Conservation (phyloP, 805 yeast species). For the Candida sakaeoensis region DNA sequence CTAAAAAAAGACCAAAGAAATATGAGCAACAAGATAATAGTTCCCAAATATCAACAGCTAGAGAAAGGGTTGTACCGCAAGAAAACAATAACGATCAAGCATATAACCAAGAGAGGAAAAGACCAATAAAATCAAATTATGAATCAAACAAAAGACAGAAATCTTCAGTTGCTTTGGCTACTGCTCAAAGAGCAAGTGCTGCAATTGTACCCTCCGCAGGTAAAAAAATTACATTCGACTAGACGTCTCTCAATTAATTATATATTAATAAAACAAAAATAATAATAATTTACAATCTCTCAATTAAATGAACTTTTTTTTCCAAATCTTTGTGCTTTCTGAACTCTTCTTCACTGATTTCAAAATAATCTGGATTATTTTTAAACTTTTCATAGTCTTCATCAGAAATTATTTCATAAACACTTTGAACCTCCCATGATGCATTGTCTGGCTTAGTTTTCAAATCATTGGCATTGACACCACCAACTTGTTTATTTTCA, state of each 20-base stretch:
- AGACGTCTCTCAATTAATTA: slow-evolving; percentile 8
- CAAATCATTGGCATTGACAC: slow-evolving; percentile 2
- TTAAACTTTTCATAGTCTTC: slow-evolving; percentile 43
- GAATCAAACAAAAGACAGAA: slow-evolving; percentile 49
- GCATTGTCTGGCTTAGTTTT: slow-evolving; percentile 7
- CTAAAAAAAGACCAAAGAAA: slow-evolving; percentile 60
- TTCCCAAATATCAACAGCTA: slow-evolving; percentile 15
- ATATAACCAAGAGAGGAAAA: slow-evolving; percentile 6
- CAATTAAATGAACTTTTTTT: slow-evolving; percentile 5
- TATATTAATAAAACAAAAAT: slow-evolving; percentile 2
- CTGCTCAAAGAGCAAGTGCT: slow-evolving; percentile 84
- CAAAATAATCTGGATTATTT: slow-evolving; percentile 48
- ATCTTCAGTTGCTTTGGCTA: slow-evolving; percentile 83
- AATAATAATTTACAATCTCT: slow-evolving; percentile 2
- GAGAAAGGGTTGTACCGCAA: slow-evolving; percentile 6
- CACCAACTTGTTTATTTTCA: slow-evolving; percentile 4
- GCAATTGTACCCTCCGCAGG: slow-evolving; percentile 90
- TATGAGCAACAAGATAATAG: slow-evolving; percentile 15
- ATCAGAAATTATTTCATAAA: slow-evolving; percentile 49
- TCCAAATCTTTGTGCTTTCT: slow-evolving; percentile 16
- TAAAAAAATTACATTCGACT: slow-evolving; percentile 73
- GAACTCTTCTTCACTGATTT: slow-evolving; percentile 25
- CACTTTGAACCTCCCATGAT: slow-evolving; percentile 15
- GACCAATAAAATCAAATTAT: slow-evolving; percentile 11
- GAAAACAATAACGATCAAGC: not conserved